phyloP scores from a whole-genome alignment of 805 yeast species.

The Sungouiella blattae region DNA sequence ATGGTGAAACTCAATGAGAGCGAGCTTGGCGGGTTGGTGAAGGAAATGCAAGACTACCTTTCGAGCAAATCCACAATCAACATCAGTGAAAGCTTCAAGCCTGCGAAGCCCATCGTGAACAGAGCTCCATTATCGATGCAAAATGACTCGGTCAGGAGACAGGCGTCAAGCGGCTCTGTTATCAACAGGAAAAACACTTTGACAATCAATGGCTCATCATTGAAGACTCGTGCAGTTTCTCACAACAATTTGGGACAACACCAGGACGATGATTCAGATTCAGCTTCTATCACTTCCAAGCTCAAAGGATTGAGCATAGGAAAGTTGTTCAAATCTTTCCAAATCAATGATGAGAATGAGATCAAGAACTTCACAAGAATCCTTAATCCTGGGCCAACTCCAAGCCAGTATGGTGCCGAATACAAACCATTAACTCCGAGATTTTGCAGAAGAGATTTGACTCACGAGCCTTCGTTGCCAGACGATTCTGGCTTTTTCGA shows the following conservation, averaged over 20 bases:
- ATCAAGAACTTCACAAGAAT: conserved; percentile 35
- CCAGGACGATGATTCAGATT: conserved; percentile 17
- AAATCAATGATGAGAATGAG: conserved; percentile 41
- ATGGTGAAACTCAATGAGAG: conserved; percentile 61
- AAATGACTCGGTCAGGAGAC: conserved; percentile 11
- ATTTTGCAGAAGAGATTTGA: conserved; percentile 36
- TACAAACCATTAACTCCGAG: conserved; percentile 58
- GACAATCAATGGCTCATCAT: conserved; percentile 24
- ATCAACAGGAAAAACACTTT: conserved; percentile 22
- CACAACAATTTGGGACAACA: conserved; percentile 7
- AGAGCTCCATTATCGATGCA: conserved; percentile 21
- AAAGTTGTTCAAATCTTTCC: conserved; percentile 34
- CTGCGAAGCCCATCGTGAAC: conserved; percentile 36
- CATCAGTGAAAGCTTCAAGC: conserved; percentile 38
- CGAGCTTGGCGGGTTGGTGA: conserved; percentile 60
- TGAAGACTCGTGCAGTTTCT: conserved; percentile 8
- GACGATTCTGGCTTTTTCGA: conserved; percentile 63
- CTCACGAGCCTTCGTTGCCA: conserved; percentile 46
- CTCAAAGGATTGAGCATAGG: conserved; percentile 31
- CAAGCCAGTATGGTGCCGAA: conserved; percentile 38
- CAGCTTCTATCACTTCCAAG: conserved; percentile 32
- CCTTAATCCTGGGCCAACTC: conserved; percentile 33
- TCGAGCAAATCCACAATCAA: conserved; percentile 46
- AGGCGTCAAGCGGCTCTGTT: conserved; percentile 22
- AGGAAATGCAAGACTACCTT: conserved; percentile 62